Evolutionary conservation across 208 protist species (phyloP), one percentile per base, ranked within the genome.

Genomic region (Wallacemonas collosoma): DNA sequence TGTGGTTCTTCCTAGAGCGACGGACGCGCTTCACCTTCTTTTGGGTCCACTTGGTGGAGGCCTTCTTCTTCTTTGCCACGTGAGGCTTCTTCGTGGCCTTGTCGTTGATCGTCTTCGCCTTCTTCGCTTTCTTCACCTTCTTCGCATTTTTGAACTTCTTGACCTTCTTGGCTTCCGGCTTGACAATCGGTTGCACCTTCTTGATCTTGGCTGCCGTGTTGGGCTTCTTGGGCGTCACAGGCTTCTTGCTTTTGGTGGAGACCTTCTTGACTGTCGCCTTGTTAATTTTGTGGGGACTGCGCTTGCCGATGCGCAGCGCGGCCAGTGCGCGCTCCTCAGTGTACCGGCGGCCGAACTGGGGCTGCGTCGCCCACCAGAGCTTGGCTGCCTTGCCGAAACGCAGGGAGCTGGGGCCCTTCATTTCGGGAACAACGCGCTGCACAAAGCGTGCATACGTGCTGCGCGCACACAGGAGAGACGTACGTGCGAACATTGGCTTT

Each of bases 331-430:
- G 70, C 38, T n/a, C 51, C n/a, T 60, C 44, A n/a, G 1, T 64
- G 51, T 53, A 43, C 41, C 17, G 26, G 47, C 26, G 5, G 40
- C 40, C 57, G 38, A 55, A 74, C 50, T 68, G 55, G 6, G 70
- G 70, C 50, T 47, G 17, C 58, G 70, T 74, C 50, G 48, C 47
- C 45, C 53, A 57, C 70, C 70, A 74, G 58, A 74, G 61, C 40
- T 60, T 61, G 14, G 58, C 70, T 3, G 39, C 60, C 47, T 55
- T 61, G 3, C 9, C 26, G 15, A 68, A 65, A 48, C 58, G 70
- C 26, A 14, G 35, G 3, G 43, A 5, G 26, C 57, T 63, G 45
- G 57, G 44, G 5, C 70, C 70, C 50, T 74, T 44, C 11, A 53
- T 36, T 17, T 58, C 36, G 5, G 56, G 44, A 3, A 7, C 58